Evolutionary conservation across 176 grass and related monocot species (phyloP).

Genomic region (Musa schizocarpa): DNA sequence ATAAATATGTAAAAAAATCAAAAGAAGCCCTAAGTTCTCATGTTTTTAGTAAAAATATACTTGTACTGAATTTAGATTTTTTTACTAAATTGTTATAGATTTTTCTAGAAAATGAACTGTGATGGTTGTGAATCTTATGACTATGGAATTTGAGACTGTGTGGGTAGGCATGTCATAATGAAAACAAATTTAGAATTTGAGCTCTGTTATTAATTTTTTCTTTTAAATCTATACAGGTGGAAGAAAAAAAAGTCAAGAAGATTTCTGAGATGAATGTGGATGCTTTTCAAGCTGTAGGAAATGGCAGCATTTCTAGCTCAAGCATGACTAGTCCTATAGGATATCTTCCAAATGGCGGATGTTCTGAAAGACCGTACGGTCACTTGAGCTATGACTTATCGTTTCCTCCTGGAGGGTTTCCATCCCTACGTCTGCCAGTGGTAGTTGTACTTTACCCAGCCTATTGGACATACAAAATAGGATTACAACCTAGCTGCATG

Average conservation of each 20-base stretch:
- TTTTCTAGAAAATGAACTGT: too few relatives aligned
- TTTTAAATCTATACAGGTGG: constrained; percentile 32
- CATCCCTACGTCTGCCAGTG: constrained; percentile 67
- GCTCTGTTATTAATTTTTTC: neutral
- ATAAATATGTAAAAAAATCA: too few relatives aligned
- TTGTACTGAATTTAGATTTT: too few relatives aligned
- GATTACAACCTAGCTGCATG: constrained; percentile 5
- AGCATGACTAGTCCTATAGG: constrained; percentile 30
- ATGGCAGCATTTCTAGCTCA: constrained; percentile 32
- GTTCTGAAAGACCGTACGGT: constrained; percentile 2
- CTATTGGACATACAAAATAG: constrained; percentile 20
- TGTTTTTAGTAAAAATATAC: too few relatives aligned
- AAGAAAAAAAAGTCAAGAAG: constrained; percentile 88
- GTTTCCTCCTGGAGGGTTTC: constrained; percentile 64
- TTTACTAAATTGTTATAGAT: too few relatives aligned
- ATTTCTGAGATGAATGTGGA: constrained; percentile 66
- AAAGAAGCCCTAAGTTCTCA: too few relatives aligned
- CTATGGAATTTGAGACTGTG: neutral
- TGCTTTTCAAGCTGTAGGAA: constrained; percentile 39
- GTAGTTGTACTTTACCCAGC: constrained; percentile 50
- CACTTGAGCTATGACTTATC: constrained; percentile 13
- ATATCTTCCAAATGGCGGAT: constrained; percentile 62
- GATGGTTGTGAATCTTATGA: neutral
- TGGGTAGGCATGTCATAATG: neutral
- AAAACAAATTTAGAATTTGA: too few relatives aligned